Evolutionary conservation across 192 early-diverging fungal species (phyloP).

Genomic region (Coemansia sp.): DNA sequence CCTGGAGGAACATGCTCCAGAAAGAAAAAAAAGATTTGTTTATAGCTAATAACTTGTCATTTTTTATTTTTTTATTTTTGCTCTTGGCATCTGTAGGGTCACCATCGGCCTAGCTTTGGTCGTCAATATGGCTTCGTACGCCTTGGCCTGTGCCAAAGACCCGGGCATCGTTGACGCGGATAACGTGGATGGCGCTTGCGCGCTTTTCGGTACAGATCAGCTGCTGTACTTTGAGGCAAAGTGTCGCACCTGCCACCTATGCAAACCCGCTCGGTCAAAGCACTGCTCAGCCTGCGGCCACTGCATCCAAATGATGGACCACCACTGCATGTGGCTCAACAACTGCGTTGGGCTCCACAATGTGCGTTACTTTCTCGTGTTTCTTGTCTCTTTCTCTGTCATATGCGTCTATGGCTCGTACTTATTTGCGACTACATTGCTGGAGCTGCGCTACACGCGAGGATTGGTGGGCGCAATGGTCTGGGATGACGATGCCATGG

Average conservation of each 20-base stretch:
- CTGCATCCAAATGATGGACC: slow-evolving; percentile 56
- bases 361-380: slow-evolving; percentile 49
- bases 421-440: slow-evolving; percentile 28
- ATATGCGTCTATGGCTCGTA: slow-evolving; percentile 49
- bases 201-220: slow-evolving; percentile 29
- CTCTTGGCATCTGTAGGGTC: slow-evolving; percentile 27
- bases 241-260: slow-evolving; percentile 39
- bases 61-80: not conserved
- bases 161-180: slow-evolving; percentile 29
- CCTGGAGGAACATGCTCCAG: not conserved
- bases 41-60: not conserved
- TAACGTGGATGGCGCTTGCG: slow-evolving; percentile 36
- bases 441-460: slow-evolving; percentile 32
- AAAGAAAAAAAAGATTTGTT: not conserved
- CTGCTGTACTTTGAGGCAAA: slow-evolving; percentile 32
- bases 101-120: slow-evolving; percentile 33
- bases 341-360: slow-evolving; percentile 58
- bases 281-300: slow-evolving; percentile 50
- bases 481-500: slow-evolving; percentile 19
- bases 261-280: slow-evolving; percentile 57
- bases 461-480: slow-evolving; percentile 26
- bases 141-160: slow-evolving; percentile 26
- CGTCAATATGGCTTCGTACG: slow-evolving; percentile 39
- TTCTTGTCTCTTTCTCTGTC: slow-evolving; percentile 34
- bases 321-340: slow-evolving; percentile 60